These are phyloP conservation scores for Wickerhamomyces bisporus DNA, from an alignment of 805 yeast genomes.

Conservation along the genomic window DNA sequence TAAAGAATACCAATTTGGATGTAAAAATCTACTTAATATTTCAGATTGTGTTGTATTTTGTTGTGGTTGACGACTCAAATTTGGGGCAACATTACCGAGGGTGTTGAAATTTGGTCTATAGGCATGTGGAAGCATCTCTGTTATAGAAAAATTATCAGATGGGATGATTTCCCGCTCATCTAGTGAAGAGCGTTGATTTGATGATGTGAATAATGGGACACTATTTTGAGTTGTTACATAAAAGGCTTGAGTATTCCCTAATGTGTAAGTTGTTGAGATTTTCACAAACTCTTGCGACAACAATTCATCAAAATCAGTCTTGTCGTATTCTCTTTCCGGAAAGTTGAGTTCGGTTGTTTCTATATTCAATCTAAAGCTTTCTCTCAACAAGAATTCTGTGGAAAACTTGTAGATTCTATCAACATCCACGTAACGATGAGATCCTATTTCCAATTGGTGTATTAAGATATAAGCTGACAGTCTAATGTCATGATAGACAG, in stretches of 20 bases:
- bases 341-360: constrained; percentile 12
- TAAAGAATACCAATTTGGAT: constrained; percentile 60
- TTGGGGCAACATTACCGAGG: constrained; percentile 14
- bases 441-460: constrained; percentile 42
- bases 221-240: constrained; percentile 56
- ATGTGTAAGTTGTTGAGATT: constrained; percentile 47
- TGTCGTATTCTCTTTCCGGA: constrained; percentile 11
- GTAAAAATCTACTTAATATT: constrained; percentile 47
- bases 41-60: constrained; percentile 51
- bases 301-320: constrained; percentile 28
- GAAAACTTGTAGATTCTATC: constrained; percentile 62
- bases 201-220: constrained; percentile 75
- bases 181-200: constrained; percentile 60
- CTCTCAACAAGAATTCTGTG: constrained; percentile 59
- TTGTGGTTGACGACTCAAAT: constrained; percentile 2
- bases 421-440: constrained; percentile 42
- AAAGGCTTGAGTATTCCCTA: constrained; percentile 60
- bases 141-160: constrained; percentile 61
- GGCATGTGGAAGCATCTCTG: constrained; percentile 60
- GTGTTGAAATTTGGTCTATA: constrained; percentile 25
- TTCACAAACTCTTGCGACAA: constrained; percentile 55
- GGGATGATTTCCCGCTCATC: constrained; percentile 70
- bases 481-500: constrained; percentile 62
- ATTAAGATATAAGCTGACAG: constrained; percentile 47
- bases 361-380: constrained; percentile 42